Conservation (phyloP, 2,329 filamentous ascomycete species). For the Talaromyces sp. region DNA sequence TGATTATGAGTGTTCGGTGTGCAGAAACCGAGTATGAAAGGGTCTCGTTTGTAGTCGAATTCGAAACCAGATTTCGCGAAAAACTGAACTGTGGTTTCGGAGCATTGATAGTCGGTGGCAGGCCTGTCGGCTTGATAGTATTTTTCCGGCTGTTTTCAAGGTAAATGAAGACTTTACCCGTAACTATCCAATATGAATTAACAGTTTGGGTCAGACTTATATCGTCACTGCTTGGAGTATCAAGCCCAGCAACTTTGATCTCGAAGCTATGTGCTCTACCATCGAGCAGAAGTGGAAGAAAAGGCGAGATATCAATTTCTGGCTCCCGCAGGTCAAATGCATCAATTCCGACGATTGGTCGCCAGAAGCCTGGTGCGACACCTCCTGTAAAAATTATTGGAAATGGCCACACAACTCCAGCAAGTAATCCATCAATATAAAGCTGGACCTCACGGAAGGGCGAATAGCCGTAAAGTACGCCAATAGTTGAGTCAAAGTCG, state of each 20-base stretch:
- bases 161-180: conserved; percentile 79
- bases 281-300: conserved; percentile 66
- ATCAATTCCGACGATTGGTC: conserved; percentile 73
- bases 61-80: conserved; percentile 30
- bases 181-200: conserved; percentile 69
- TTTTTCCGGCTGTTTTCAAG: conserved; percentile 46
- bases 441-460: conserved; percentile 77
- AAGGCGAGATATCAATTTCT: conserved; percentile 78
- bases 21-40: conserved; percentile 59
- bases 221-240: conserved; percentile 51
- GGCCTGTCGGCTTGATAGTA: conserved; percentile 2
- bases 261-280: conserved; percentile 63
- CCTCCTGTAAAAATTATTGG: conserved; percentile 81
- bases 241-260: conserved; percentile 64
- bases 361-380: conserved; percentile 70
- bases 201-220: conserved; percentile 55
- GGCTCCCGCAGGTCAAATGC: conserved; percentile 75
- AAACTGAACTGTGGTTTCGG: conserved; percentile 50
- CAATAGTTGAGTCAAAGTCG: conserved; percentile 57
- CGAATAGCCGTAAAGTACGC: conserved; percentile 62
- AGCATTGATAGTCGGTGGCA: conserved; percentile 29
- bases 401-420: conserved; percentile 77
- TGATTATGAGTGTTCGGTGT: conserved; percentile 53
- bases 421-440: conserved; percentile 67
- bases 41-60: conserved; percentile 53